Base-by-base conservation (phyloP, 2,329 filamentous ascomycete species). In the Gnomoniopsis sp. region DNA sequence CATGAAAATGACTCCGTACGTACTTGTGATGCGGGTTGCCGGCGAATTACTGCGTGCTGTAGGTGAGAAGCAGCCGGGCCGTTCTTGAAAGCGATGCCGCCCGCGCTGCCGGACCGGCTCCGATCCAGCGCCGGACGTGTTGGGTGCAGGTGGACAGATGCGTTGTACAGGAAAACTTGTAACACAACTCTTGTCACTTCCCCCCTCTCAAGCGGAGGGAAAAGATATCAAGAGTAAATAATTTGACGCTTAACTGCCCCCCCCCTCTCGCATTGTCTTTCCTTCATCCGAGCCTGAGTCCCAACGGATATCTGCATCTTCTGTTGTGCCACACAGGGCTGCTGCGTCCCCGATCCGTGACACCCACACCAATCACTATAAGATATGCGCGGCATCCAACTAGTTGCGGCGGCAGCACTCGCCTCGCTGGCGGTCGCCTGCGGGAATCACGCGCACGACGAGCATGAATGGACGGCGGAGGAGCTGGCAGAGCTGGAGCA, bases 401-500 rank as follows among this genome's bases (percentile, higher is more conserved):
- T 68, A 43, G n/a, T 67, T 51, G 64, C 62, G 56, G 36, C 53
- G 10, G 54, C 55, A 19, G 61, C 51, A 3, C 38, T 61, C 57
- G 63, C 68, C 46, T 64, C 65, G 11, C 62, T 73, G 46, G 63
- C 69, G 21, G 59, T 63, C 43, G 72, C 70, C 17, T 70, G 71
- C 63, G 72, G 71, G 19, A 68, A 71, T 61, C 64, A 72, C 65
- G 64, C 66, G 55, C 64, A 75, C 61, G 69, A 74, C 60, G 71
- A 72, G 58, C 74, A 74, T 62, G 72, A 77, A 53, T 84, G 78
- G 74, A 75, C 74, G 21, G 74, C 77, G 60, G 80, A 82, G 63
- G 75, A 80, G 59, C 69, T 81, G 23, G 77, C 77, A 17, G 80
- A 83, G 65, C 70, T 85, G 47, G 77, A 85, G 67, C 71, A 71